Base-by-base conservation (phyloP, 148 eudicot genomes). In the Rheum nobile region DNA sequence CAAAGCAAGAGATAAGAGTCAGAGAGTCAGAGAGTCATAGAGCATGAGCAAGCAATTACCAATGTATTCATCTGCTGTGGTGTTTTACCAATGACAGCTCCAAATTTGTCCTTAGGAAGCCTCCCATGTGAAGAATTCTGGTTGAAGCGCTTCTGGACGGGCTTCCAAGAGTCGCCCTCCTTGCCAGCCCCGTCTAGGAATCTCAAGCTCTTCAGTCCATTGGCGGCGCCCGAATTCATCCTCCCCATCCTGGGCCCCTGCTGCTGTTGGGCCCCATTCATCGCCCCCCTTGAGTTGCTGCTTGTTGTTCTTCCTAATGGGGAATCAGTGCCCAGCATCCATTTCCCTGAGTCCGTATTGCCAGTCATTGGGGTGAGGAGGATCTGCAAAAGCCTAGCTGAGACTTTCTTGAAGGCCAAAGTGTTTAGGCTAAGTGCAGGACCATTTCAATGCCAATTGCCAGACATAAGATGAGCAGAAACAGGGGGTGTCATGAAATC, bases 111-210 rank as follows among this genome's bases (percentile, higher is more conserved):
- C 75, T 75, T 87, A 19, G 57, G 73, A 35, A 96, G 88, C 85
- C 68, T 88, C 3, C 87, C 94, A 43, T 88, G 65, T 6, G 79
- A 76, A 19, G 89, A 76, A 70, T 84, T 72, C 71, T 72, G 82
- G 54, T 79, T 47, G 29, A 96, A 96, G 4, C 92, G 83, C 72
- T 79, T 89, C 82, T 92, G 87, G 16, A 88, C 77, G n/a, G 87
- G 79, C 71, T 75, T 86, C 99, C 96, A 96, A 0, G 86, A 84
- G 43, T 89, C 96, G 7, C 84, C 96, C 59, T 90, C 97, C 68
- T 89, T 92, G 16, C 91, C 92, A 0, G 88, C 82, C 42, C 83
- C 85, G 65, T 96, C 91, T 8, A 96, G 87, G 71, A 96, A 96
- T 16, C 90, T 75, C 31, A 96, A 75, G 80, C 96, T 85, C 72